phyloP scores from a whole-genome alignment of 192 early-diverging fungal species.

The Jimgerdemannia lactiflua region DNA sequence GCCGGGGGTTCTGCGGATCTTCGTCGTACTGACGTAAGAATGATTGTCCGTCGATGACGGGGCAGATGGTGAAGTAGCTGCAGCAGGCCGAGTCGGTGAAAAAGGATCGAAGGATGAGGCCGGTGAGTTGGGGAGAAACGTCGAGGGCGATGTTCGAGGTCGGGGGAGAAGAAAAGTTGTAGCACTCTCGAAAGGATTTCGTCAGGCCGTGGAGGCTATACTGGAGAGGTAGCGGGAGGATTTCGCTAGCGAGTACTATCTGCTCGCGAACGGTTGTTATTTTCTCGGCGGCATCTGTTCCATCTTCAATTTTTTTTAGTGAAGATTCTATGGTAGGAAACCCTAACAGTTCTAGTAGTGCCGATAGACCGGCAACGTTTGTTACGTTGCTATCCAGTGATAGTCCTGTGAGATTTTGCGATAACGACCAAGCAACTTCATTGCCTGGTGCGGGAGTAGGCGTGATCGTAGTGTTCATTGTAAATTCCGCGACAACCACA shows the following conservation, averaged over 20 bases:
- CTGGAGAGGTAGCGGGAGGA: too few species aligned
- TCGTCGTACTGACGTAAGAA: neutral
- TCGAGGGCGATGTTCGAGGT: neutral
- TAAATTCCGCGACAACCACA: neutral
- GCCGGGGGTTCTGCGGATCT: neutral
- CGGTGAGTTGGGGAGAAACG: neutral
- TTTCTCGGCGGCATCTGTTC: too few species aligned
- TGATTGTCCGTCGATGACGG: neutral
- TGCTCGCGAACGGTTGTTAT: too few species aligned
- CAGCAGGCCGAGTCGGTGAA: neutral
- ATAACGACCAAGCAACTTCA: neutral
- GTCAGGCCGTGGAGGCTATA: neutral
- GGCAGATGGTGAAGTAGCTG: neutral
- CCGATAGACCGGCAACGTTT: neutral
- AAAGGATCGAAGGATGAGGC: neutral
- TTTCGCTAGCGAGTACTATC: too few species aligned
- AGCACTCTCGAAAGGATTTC: neutral
- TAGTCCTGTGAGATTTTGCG: neutral
- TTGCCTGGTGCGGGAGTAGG: neutral
- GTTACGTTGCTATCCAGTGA: neutral
- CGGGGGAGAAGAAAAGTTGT: neutral
- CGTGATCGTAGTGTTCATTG: neutral
- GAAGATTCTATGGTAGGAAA: neutral
- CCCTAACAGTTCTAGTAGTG: neutral
- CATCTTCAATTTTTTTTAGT: neutral